A percentile compares a stretch with the other conserved stretches of the same genome.
Evolutionary conservation across 441 rosid species (phyloP).

Genomic region (Adansonia gregorii): DNA sequence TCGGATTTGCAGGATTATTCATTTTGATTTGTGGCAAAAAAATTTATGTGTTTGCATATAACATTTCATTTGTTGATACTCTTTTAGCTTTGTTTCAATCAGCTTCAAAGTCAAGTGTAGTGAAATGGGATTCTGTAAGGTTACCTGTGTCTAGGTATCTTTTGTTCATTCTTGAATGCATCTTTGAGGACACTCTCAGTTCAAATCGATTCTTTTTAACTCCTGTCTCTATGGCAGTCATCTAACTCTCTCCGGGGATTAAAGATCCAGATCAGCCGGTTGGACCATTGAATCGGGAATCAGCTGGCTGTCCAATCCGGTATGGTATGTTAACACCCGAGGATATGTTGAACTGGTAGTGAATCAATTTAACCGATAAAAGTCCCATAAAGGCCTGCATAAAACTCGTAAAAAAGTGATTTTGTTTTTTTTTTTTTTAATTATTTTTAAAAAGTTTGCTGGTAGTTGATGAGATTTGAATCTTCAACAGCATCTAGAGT

Average conservation of each 20-base stretch:
- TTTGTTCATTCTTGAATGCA: not conserved
- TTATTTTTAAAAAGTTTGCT: too few species aligned
- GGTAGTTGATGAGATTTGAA: too few species aligned
- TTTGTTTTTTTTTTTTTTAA: too few species aligned
- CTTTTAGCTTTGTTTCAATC: not conserved
- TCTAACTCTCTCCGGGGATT: not conserved
- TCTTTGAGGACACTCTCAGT: not conserved
- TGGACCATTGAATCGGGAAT: too few species aligned
- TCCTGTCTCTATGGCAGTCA: not conserved
- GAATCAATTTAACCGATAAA: too few species aligned
- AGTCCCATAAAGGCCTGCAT: too few species aligned
- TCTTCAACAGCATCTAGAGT: too few species aligned
- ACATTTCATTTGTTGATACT: not conserved
- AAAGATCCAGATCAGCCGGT: too few species aligned
- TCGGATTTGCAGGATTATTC: slow-evolving; percentile 88
- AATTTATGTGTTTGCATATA: slow-evolving; percentile 8
- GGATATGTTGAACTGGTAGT: too few species aligned
- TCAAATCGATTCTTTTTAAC: not conserved
- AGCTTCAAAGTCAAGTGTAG: not conserved
- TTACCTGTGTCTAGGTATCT: not conserved
- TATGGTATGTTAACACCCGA: too few species aligned
- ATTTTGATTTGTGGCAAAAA: slow-evolving; percentile 47
- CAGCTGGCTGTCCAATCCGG: too few species aligned
- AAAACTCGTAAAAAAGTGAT: too few species aligned
- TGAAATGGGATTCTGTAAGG: not conserved